Percentiles rank a stretch among this genome's conserved stretches.
phyloP scores from a whole-genome alignment of 805 yeast genomes.

The Sugiyamaella chiloensis region DNA sequence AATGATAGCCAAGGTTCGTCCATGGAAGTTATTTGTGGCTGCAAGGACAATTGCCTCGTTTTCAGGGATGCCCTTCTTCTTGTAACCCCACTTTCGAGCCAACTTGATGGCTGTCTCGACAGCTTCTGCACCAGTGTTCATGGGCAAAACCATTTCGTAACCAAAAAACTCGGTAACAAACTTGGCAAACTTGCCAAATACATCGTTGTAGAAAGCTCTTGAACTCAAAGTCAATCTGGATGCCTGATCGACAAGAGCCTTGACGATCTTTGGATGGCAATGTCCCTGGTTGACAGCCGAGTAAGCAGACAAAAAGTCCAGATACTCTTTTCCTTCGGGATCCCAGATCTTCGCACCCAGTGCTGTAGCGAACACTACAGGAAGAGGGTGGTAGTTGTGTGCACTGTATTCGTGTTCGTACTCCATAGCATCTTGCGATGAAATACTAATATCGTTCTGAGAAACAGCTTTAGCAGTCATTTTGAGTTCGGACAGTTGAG shows the following conservation, averaged over 20 bases:
- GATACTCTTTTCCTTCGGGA: slow-evolving; percentile 91
- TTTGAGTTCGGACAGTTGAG: not conserved
- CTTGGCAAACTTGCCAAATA: slow-evolving; percentile 82
- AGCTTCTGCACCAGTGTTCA: slow-evolving; percentile 99
- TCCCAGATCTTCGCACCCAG: slow-evolving; percentile 95
- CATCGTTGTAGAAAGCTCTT: slow-evolving; percentile 88
- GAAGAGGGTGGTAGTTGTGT: slow-evolving; percentile 95
- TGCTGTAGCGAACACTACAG: slow-evolving; percentile 87
- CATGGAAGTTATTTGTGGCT: slow-evolving; percentile 91
- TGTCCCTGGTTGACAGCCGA: slow-evolving; percentile 98
- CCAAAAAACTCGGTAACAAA: slow-evolving; percentile 83
- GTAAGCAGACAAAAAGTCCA: slow-evolving; percentile 91
- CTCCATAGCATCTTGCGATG: slow-evolving; percentile 61
- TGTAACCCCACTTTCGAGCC: slow-evolving; percentile 97
- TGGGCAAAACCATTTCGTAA: slow-evolving; percentile 91
- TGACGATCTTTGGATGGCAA: slow-evolving; percentile 89
- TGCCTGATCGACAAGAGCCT: slow-evolving; percentile 85
- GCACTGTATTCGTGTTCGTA: slow-evolving; percentile 84
- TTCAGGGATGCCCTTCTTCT: slow-evolving; percentile 75
- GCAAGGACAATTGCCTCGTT: slow-evolving; percentile 84
- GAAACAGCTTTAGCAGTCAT: too few species aligned
- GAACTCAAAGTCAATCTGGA: slow-evolving; percentile 79
- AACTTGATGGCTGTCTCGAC: slow-evolving; percentile 92
- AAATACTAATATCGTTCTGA: slow-evolving; percentile 46
- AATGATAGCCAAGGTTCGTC: slow-evolving; percentile 90